Conservation (phyloP, 768 basidiomycete genomes). For the Coprinopsis sp. region DNA sequence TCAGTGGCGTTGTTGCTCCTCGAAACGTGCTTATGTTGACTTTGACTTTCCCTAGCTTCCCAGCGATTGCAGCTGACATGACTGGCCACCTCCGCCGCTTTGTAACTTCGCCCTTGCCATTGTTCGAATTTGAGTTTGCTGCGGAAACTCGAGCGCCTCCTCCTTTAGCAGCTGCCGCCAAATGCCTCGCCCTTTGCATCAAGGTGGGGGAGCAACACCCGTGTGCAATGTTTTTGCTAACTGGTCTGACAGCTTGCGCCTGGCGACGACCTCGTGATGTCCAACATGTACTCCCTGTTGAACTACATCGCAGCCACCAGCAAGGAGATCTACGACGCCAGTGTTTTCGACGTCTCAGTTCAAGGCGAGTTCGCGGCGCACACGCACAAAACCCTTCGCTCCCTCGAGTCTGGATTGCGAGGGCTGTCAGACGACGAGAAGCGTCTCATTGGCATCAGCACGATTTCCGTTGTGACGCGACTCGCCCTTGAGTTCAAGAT, state of each 20-base stretch:
- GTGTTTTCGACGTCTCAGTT: slow-evolving; percentile 37
- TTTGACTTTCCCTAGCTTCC: slow-evolving; percentile 55
- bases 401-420: slow-evolving; percentile 58
- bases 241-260: slow-evolving; percentile 57
- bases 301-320: slow-evolving; percentile 86
- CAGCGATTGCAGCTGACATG: slow-evolving; percentile 69
- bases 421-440: slow-evolving; percentile 81
- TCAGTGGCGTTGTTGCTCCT: slow-evolving; percentile 26
- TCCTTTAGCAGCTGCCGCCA: slow-evolving; percentile 79
- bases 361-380: slow-evolving; percentile 37
- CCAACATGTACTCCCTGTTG: slow-evolving; percentile 93
- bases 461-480: slow-evolving; percentile 85
- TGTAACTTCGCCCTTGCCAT: slow-evolving; percentile 79
- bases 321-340: slow-evolving; percentile 64
- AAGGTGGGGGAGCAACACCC: slow-evolving; percentile 42
- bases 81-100: slow-evolving; percentile 80
- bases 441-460: slow-evolving; percentile 79
- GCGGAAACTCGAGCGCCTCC: slow-evolving; percentile 71
- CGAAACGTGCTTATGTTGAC: not conserved
- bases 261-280: slow-evolving; percentile 86
- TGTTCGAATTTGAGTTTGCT: slow-evolving; percentile 83
- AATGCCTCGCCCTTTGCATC: slow-evolving; percentile 86
- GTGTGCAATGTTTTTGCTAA: not conserved
- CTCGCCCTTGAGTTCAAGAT: slow-evolving; percentile 82
- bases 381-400: slow-evolving; percentile 49